A percentile compares a stretch with the other conserved stretches of the same genome.
These are phyloP conservation scores for Monosporozyma aerobia DNA, from an alignment of 805 yeast genomes.

Conservation along the genomic window DNA sequence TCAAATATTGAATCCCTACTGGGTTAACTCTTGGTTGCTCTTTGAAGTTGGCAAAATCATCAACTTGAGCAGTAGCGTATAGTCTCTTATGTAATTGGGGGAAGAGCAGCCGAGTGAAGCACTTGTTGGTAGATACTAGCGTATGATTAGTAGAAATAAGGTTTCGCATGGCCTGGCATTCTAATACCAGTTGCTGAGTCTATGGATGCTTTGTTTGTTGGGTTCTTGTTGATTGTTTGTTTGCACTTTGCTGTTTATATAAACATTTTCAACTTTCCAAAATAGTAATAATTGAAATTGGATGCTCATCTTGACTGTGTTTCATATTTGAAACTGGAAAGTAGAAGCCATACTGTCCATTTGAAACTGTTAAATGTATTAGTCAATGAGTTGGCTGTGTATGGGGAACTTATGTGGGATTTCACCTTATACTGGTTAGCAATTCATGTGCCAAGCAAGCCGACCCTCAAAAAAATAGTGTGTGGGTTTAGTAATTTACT, in stretches of 20 bases:
- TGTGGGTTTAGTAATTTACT: no score
- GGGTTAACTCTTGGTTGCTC: constrained; percentile 56
- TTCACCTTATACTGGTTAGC: no score
- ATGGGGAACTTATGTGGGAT: no score
- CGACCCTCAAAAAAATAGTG: no score
- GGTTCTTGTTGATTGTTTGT: neutral
- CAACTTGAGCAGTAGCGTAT: neutral
- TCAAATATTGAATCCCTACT: constrained; percentile 73
- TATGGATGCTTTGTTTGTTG: neutral
- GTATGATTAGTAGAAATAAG: neutral
- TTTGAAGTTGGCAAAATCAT: constrained; percentile 2
- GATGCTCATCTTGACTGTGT: neutral
- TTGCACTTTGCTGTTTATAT: neutral
- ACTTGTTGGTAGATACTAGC: neutral
- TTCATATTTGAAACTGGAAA: neutral
- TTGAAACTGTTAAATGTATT: no score
- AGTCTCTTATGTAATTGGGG: neutral
- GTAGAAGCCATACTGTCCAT: neutral
- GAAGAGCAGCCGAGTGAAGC: neutral
- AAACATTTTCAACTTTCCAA: neutral
- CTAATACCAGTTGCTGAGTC: neutral
- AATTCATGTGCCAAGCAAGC: no score
- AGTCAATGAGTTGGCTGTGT: no score
- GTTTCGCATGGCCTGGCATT: neutral
- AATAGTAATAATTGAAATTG: neutral